Percentiles rank a stretch among this genome's conserved stretches.
Conservation (phyloP, 2,329 filamentous ascomycete species). For the Epichloe sp. region DNA sequence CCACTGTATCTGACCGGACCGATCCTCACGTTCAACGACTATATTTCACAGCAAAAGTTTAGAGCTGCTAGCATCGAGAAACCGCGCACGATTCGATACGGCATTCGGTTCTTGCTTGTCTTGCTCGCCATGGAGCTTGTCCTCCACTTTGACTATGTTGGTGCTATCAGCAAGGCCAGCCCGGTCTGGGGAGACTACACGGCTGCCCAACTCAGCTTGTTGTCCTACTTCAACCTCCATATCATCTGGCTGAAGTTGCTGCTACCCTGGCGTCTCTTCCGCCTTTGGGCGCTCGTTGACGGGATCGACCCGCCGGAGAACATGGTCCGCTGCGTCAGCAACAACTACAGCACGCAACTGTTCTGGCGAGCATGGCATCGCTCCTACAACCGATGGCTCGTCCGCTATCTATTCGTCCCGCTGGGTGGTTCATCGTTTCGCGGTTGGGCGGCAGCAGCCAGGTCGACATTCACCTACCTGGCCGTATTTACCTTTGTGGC, state of each 20-base stretch:
- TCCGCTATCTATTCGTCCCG: conserved; percentile 88
- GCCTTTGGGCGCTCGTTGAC: conserved; percentile 86
- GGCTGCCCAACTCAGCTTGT: conserved; percentile 72
- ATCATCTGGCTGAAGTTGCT: conserved; percentile 97
- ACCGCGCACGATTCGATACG: conserved; percentile 66
- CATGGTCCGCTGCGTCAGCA: conserved; percentile 90
- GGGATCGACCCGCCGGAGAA: conserved; percentile 94
- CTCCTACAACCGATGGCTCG: conserved; percentile 85
- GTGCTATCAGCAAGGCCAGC: conserved; percentile 73
- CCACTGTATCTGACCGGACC: conserved; percentile 88
- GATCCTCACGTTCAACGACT: conserved; percentile 97
- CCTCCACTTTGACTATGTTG: conserved; percentile 84
- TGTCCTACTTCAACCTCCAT: conserved; percentile 92
- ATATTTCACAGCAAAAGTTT: conserved; percentile 74
- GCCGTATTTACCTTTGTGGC: conserved; percentile 93
- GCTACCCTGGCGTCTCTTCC: conserved; percentile 95
- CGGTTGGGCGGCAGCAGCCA: conserved; percentile 31
- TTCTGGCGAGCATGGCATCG: conserved; percentile 98
- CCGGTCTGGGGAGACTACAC: conserved; percentile 77
- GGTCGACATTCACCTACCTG: conserved; percentile 62
- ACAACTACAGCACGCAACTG: conserved; percentile 81
- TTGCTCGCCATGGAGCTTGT: conserved; percentile 84
- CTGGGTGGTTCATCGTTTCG: conserved; percentile 57
- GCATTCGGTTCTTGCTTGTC: conserved; percentile 63
- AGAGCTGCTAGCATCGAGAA: conserved; percentile 55